These are phyloP conservation scores for Bipolaris zeicola DNA, from an alignment of 2,329 filamentous ascomycete genomes.

Conservation along the genomic window DNA sequence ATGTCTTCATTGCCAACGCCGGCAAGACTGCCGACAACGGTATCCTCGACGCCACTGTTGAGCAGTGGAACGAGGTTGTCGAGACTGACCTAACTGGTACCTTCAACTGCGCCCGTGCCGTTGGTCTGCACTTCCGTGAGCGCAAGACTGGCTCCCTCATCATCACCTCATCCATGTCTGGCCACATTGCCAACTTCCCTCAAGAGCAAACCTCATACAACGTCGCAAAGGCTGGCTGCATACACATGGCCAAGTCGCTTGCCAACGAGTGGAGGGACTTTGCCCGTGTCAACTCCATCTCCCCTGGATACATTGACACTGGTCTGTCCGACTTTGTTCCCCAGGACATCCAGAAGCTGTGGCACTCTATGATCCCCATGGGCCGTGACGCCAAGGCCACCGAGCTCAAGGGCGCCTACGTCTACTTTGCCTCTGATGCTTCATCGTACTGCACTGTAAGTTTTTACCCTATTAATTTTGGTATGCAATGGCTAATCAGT, in stretches of 20 bases:
- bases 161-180: conserved; percentile 76
- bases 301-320: conserved; percentile 71
- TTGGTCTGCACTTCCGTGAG: conserved; percentile 78
- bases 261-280: conserved; percentile 74
- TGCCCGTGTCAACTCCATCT: conserved; percentile 71
- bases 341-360: conserved; percentile 71
- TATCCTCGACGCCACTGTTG: conserved; percentile 70
- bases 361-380: conserved; percentile 81
- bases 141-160: conserved; percentile 68
- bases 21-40: conserved; percentile 72
- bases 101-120: conserved; percentile 85
- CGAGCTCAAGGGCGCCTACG: conserved; percentile 82
- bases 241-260: conserved; percentile 67
- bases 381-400: conserved; percentile 73
- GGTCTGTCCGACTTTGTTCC: conserved; percentile 69
- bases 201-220: conserved; percentile 63
- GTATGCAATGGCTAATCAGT: conserved; percentile 21
- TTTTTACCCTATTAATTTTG: neutral
- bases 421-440: conserved; percentile 82
- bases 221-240: conserved; percentile 67
- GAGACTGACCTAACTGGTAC: conserved; percentile 86
- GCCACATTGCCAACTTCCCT: conserved; percentile 82
- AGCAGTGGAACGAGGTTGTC: conserved; percentile 78
- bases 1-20: conserved; percentile 72
- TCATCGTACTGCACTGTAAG: conserved; percentile 77